phyloP scores from a whole-genome alignment of 192 early-diverging fungal species.

The Fimicolochytrium jonesii region DNA sequence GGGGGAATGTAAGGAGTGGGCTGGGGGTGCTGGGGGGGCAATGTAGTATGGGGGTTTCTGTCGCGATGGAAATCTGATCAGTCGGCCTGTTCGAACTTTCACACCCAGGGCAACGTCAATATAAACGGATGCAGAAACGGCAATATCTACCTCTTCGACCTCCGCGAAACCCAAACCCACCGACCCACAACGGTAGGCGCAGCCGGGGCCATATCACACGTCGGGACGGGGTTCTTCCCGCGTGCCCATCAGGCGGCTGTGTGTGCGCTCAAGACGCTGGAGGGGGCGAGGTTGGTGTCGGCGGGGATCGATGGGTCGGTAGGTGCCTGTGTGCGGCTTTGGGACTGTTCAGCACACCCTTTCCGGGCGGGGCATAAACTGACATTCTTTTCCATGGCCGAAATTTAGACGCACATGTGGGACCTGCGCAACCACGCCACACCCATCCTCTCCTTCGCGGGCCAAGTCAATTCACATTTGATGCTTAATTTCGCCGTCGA shows the following conservation, averaged over 20 bases:
- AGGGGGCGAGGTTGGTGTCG: neutral
- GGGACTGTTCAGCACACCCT: neutral
- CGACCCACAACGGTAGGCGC: neutral
- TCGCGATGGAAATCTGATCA: too few species aligned
- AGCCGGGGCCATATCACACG: too few species aligned
- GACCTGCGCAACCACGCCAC: neutral
- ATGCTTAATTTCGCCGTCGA: conserved; percentile 8
- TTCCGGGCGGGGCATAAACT: neutral
- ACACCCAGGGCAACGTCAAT: neutral
- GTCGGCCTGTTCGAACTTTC: neutral
- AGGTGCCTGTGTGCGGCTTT: neutral
- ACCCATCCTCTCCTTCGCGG: conserved; percentile 3
- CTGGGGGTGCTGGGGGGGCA: neutral
- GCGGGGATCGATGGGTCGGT: conserved; percentile 17
- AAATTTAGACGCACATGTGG: conserved; percentile 27
- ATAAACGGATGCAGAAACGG: conserved; percentile 12
- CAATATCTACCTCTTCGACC: conserved; percentile 1
- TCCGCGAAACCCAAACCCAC: neutral
- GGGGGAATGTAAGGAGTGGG: neutral
- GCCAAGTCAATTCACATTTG: conserved; percentile 1
- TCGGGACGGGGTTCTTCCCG: neutral
- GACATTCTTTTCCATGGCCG: neutral
- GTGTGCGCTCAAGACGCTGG: neutral
- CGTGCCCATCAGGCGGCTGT: neutral
- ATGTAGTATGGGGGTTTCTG: too few species aligned